Percentiles rank a stretch among this genome's conserved stretches.
phyloP scores from a whole-genome alignment of 2,329 filamentous ascomycete genomes.

The Pseudocercospora fijiensis region DNA sequence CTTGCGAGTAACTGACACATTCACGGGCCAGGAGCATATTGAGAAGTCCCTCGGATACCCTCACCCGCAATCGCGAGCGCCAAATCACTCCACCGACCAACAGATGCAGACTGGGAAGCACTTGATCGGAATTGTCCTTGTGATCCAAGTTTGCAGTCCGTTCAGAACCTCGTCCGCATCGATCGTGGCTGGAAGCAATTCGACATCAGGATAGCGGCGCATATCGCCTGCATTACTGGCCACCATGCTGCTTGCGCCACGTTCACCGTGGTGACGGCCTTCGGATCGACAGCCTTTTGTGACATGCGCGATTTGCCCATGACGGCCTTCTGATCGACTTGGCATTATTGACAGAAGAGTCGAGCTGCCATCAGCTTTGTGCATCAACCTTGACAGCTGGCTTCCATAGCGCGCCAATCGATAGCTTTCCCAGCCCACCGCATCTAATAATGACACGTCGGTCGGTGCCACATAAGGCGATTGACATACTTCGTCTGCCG shows the following conservation, averaged over 20 bases:
- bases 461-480: too few relatives aligned
- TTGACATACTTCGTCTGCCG: background rate
- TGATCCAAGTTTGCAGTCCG: background rate
- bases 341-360: background rate
- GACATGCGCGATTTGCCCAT: background rate
- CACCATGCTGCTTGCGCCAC: background rate
- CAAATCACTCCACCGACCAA: background rate
- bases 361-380: background rate
- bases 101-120: background rate
- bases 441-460: background rate
- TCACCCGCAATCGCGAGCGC: background rate
- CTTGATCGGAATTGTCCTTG: background rate
- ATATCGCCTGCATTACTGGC: background rate
- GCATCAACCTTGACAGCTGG: background rate
- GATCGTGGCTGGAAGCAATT: background rate
- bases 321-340: background rate
- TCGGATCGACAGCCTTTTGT: background rate
- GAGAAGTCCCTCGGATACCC: background rate
- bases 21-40: background rate
- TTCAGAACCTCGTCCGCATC: background rate
- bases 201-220: background rate
- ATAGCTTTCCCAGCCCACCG: background rate
- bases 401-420: background rate
- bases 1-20: background rate
- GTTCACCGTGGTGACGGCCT: background rate